Evolutionary conservation across 225 moss, liverwort and hornwort species (phyloP), one percentile per base, ranked within the genome.

Genomic region (Physcomitrium patens): DNA sequence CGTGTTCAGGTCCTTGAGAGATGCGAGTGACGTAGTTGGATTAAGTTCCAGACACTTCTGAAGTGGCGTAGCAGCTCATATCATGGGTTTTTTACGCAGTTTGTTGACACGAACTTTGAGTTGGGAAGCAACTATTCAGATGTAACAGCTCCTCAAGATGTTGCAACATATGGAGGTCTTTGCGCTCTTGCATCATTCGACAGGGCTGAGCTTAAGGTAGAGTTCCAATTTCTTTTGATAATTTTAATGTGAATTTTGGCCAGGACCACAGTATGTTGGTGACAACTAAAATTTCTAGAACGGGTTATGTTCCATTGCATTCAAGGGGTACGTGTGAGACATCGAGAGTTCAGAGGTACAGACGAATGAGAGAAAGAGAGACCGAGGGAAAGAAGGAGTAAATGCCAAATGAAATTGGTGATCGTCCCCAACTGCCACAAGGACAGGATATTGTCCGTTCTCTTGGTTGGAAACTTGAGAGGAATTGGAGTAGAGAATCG

Each of bases 121-220:
- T 77, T 99, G 74, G 95, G 91, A 63, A 91, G 80, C 83, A 99
- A 95, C 76, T 99, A 95, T 66, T 90, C 91, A 37, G 99, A 99
- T 61, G 99, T 99, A 28, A 89, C 95, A 80, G 95, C 93, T 55
- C 91, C 95, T 68, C 99, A 99, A 90, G 99, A 99, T 70, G 95
- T 99, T 73, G 99, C 95, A 24, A 93, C 93, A 20, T 99, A 99
- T 42, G 99, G 99, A 82, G 99, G 99, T 27, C 92, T 99, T 63
- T 95, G 99, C 79, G 99, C 99, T 23, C 92, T 99, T 72, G 93
- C 93, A 71, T 99, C 99, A 52, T 99, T 99, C 68, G 99, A 99
- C 79, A 91, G 99, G 71, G 95, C 91, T 71, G 95, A 99, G 80
- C 90, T 99, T 3, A 99, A 99, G 94, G 94, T 99, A 89, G 60